Percentiles rank a stretch among this genome's conserved stretches.
These are phyloP conservation scores for Aureococcus anophagefferens DNA, from an alignment of 108 stramenopile genomes.

Conservation along the genomic window DNA sequence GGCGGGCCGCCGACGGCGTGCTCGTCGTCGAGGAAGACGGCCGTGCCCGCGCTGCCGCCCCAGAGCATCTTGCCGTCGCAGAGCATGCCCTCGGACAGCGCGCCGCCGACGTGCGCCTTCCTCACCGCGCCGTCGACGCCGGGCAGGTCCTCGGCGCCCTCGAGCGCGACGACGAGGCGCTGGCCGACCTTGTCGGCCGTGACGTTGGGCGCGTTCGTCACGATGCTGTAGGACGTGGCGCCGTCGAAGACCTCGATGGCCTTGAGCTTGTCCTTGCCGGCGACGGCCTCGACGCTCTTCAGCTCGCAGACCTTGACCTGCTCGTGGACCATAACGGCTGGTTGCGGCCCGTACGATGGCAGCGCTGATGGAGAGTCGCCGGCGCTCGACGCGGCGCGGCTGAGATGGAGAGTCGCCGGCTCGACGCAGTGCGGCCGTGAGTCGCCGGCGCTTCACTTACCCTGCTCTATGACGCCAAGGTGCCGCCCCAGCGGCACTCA, in stretches of 20 bases:
- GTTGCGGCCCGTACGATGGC: too few species aligned
- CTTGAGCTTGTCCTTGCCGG: background rate
- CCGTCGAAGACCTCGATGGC: background rate
- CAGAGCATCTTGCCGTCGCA: conserved; percentile 80
- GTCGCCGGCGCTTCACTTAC: too few species aligned
- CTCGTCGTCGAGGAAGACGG: conserved; percentile 58
- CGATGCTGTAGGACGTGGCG: background rate
- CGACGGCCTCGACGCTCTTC: background rate
- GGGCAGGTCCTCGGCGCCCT: conserved; percentile 11
- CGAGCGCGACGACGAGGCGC: conserved; percentile 5
- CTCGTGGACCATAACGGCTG: too few species aligned
- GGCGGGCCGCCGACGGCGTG: conserved; percentile 50
- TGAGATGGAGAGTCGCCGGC: too few species aligned
- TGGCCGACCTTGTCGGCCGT: background rate
- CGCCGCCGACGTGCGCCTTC: conserved; percentile 69
- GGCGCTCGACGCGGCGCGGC: too few species aligned
- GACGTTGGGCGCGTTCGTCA: conserved; percentile 21
- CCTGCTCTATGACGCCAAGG: too few species aligned
- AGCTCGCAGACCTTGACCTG: background rate
- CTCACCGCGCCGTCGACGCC: conserved; percentile 56
- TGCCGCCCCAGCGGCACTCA: too few species aligned
- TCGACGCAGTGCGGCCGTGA: too few species aligned
- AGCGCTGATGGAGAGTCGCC: too few species aligned
- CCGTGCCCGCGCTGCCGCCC: conserved; percentile 66
- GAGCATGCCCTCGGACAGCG: conserved; percentile 69